Percentiles rank a stretch among this genome's conserved stretches.
Conservation (phyloP, 1,139 yeast genomes). For the Kodamaea ohmeri region DNA sequence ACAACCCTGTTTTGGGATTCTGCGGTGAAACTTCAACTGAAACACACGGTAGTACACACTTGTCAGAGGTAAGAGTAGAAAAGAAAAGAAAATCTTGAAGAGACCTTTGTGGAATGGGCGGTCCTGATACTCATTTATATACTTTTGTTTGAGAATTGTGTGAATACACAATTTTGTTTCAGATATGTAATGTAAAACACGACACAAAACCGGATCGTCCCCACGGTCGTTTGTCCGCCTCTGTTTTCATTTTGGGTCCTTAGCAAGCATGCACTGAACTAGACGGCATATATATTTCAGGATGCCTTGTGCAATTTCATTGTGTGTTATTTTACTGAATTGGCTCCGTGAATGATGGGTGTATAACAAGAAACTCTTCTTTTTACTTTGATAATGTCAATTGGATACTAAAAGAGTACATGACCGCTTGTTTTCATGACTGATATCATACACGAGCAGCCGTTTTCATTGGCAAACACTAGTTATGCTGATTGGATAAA, state of each 20-base stretch:
- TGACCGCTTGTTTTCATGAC: no score
- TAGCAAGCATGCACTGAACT: not conserved
- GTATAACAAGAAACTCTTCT: no score
- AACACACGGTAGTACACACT: slow-evolving; percentile 2
- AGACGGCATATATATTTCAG: not conserved
- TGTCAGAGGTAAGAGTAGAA: slow-evolving; percentile 4
- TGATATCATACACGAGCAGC: no score
- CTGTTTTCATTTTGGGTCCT: not conserved
- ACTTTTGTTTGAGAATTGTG: slow-evolving; percentile 13
- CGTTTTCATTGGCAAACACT: no score
- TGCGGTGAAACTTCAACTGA: slow-evolving; percentile 3
- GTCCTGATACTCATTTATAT: slow-evolving; percentile 12
- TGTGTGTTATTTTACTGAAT: no score
- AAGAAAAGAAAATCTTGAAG: not conserved
- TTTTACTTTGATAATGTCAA: no score
- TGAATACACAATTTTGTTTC: slow-evolving; percentile 17
- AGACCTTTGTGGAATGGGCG: slow-evolving; percentile 1
- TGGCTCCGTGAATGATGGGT: no score
- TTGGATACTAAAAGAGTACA: no score
- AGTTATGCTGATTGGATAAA: no score
- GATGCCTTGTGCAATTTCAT: no score
- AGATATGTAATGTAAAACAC: slow-evolving; percentile 20
- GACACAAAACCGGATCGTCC: slow-evolving; percentile 12
- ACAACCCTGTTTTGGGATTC: slow-evolving; percentile 2
- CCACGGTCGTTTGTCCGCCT: slow-evolving; percentile 2